Base-by-base conservation (phyloP, 1,284 basidiomycete genomes). In the Tetrapyrgos nigripes region DNA sequence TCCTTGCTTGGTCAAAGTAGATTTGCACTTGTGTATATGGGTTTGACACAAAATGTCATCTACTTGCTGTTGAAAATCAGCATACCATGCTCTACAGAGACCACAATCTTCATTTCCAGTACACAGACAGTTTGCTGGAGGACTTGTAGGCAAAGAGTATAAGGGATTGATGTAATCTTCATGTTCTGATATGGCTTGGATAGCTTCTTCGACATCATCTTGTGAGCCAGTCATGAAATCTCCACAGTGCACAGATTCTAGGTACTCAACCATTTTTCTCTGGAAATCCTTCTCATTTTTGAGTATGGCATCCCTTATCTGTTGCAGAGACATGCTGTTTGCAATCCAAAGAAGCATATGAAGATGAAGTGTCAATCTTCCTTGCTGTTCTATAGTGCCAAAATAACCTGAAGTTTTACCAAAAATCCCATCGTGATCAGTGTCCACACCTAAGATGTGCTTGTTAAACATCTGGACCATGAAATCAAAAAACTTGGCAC, bases 361-460 rank as follows among this genome's bases (percentile, higher is more conserved):
- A 6, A 73, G 3, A n/a, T n/a, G n/a, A n/a, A n/a, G n/a, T n/a
- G n/a, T n/a, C n/a, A n/a, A n/a, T n/a, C n/a, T n/a, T n/a, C 73
- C 72, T 63, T 75, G 74, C 26, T 72, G 67, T 58, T 77, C 74
- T 6, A 75, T 72, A 3, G 72, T 74, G 3, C 74, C 74, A 65
- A 75, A 75, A 55, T 74, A 73, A 6, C 64, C 73, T 19, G 62
- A 48, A 1, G 64, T 68, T 17, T 68, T 46, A 3, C 72, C 70
- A 60, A 60, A 71, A 6, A 68, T 24, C 23, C 70, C 70, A 13
- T 21, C 21, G 17, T 58, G 28, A 11, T 52, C 24, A 4, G 28
- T 29, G 17, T 56, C 55, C 21, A 61, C 55, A 23, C 66, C 59
- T 3, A 73, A 48, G 2, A 72, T 11, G 61, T n/a, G n/a, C n/a